These are phyloP conservation scores for Trichosporon sp. DNA, from an alignment of 1,284 basidiomycete genomes.

Conservation along the genomic window DNA sequence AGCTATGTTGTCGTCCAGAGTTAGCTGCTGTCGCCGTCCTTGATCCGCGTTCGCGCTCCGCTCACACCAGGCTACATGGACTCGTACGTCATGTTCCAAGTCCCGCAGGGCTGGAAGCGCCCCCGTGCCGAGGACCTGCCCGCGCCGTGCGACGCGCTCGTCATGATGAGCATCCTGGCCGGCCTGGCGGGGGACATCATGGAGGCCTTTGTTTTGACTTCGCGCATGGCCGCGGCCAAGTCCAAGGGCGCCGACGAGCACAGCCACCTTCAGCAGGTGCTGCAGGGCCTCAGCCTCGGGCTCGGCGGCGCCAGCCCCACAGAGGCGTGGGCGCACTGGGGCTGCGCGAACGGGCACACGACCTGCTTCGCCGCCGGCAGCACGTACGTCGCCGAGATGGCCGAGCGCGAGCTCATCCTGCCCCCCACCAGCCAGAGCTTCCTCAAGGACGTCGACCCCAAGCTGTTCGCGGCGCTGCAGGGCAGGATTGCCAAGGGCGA, in stretches of 20 bases:
- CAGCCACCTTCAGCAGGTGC: neutral
- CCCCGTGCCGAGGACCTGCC: neutral
- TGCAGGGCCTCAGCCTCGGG: neutral
- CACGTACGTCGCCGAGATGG: neutral
- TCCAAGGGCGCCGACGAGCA: neutral
- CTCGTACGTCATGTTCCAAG: neutral
- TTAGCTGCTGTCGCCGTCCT: too few relatives aligned
- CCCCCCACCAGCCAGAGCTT: neutral
- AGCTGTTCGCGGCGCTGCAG: neutral
- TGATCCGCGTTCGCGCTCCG: too few relatives aligned
- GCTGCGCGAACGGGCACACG: neutral
- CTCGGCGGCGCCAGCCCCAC: too few relatives aligned
- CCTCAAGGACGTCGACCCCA: neutral
- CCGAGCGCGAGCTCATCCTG: neutral
- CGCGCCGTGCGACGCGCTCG: neutral
- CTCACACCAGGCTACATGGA: neutral
- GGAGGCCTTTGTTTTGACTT: neutral
- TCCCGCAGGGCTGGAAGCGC: neutral
- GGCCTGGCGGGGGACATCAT: neutral
- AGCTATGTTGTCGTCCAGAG: too few relatives aligned
- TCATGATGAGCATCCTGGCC: neutral
- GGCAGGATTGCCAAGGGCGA: neutral
- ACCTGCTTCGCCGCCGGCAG: neutral
- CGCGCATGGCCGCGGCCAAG: neutral
- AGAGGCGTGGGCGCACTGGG: neutral